Evolutionary conservation across 2,329 filamentous ascomycete genomes (phyloP), one percentile per base, ranked within the genome.

Genomic region (Onygena corvina): DNA sequence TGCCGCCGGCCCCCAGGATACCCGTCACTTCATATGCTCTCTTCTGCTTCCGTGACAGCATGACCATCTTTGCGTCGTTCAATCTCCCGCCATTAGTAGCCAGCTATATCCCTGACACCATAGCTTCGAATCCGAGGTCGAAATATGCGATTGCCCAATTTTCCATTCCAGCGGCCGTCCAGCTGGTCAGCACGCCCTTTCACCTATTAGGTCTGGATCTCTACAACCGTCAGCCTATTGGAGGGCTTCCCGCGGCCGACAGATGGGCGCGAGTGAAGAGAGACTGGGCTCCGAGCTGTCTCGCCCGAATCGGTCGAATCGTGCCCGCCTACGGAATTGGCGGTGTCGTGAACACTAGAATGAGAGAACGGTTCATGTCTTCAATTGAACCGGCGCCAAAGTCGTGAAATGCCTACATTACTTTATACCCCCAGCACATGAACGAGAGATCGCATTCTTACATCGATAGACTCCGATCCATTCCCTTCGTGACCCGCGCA

Each of bases 51-150:
- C 80, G 89, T 58, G 89, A 95, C 69, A 86, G 83, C 67, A 70
- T 94, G 53, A 94, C 89, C 47, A 88, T 94, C 59, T 94, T 93
- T 64, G 87, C 87, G 3, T 86, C 80, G 9, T 96, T 95, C 75
- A 95, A 95, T 63, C 71, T 94, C 1, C 90, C 90, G 0, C 78
- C 86, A 0, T 61, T 92, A 1, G 72, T 95, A 7, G 86, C 85
- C 0, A 86, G 87, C 0, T 66, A 71, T 4, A 69, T 94, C 16
- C 77, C 75, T 11, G 67, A 74, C 14, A 70, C 72, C 23, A 60
- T 83, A 53, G 67, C 66, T 4, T 56, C 64, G 9, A 65, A 68
- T 62, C 46, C 65, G 2, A 57, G 59, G 2, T 71, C 74, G 50
- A 76, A 76, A 53, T 64, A 80, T 27, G 68, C 79, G 12, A 69